A percentile compares a stretch with the other conserved stretches of the same genome.
Conservation (phyloP, 2,329 filamentous ascomycete genomes). For the Colletotrichum abscissum region DNA sequence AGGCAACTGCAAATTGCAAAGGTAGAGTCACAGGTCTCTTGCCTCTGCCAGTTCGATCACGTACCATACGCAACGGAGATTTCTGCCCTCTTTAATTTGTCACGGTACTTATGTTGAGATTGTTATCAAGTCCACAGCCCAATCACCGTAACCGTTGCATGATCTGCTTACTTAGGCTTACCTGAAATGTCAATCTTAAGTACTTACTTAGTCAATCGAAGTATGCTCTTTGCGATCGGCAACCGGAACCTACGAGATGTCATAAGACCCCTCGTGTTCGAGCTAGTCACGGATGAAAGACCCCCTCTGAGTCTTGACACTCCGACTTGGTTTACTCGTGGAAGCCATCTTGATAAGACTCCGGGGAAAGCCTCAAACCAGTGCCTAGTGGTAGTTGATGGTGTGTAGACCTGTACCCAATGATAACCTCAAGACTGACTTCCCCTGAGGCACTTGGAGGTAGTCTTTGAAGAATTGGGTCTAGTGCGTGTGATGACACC, state of each 20-base stretch:
- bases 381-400: not conserved
- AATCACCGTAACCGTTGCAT: not conserved
- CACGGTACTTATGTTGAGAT: not conserved
- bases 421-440: not conserved
- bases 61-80: not conserved
- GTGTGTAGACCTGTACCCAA: not conserved
- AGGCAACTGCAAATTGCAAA: not conserved
- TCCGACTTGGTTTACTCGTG: not conserved
- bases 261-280: not conserved
- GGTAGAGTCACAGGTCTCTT: not conserved
- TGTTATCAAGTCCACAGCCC: not conserved
- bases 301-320: not conserved
- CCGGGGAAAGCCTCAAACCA: conserved; percentile 6
- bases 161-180: not conserved
- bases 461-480: not conserved
- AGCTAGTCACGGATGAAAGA: not conserved
- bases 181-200: not conserved
- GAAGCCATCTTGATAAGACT: not conserved
- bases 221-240: not conserved
- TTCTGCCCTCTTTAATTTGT: not conserved
- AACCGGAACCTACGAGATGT: not conserved
- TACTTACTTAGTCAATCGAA: not conserved
- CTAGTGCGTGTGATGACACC: not conserved
- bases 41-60: not conserved
- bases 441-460: not conserved